These are phyloP conservation scores for Periconia sp. DNA, from an alignment of 2,329 filamentous ascomycete species.

Conservation along the genomic window DNA sequence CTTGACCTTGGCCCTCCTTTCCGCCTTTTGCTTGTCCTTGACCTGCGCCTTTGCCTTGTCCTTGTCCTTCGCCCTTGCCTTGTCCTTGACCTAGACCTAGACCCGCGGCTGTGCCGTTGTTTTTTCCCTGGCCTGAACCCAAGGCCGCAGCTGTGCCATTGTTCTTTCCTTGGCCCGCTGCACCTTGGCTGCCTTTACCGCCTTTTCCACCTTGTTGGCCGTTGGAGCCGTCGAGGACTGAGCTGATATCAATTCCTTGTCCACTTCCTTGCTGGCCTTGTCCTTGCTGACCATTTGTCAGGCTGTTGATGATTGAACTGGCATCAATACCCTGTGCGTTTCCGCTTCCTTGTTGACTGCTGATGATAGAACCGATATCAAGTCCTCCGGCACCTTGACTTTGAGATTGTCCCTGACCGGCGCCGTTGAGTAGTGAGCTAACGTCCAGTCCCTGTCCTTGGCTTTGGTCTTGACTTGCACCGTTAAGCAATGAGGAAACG, in stretches of 20 bases:
- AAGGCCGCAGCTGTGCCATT: too few species aligned
- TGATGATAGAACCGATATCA: slow-evolving; percentile 1
- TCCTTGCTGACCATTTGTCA: neutral
- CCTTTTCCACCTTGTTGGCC: too few species aligned
- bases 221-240: too few species aligned
- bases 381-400: slow-evolving; percentile 1
- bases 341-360: neutral
- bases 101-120: too few species aligned
- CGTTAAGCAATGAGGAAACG: slow-evolving; percentile 7
- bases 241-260: too few species aligned
- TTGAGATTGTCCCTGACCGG: neutral
- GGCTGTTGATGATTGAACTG: slow-evolving; percentile 1
- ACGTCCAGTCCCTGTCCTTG: slow-evolving; percentile 20
- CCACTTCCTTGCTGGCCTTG: too few species aligned
- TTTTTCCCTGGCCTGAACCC: too few species aligned
- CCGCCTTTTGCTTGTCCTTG: neutral
- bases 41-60: too few species aligned
- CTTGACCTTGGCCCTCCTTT: neutral
- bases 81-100: too few species aligned
- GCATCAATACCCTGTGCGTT: slow-evolving; percentile 4
- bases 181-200: too few species aligned
- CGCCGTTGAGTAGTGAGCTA: slow-evolving; percentile 22
- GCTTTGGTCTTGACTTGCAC: slow-evolving; percentile 17
- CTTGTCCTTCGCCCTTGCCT: too few species aligned
- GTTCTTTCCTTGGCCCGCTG: too few species aligned